Base-by-base conservation (phyloP, 805 yeast genomes). In the Saccharomycopsis guyanensis region DNA sequence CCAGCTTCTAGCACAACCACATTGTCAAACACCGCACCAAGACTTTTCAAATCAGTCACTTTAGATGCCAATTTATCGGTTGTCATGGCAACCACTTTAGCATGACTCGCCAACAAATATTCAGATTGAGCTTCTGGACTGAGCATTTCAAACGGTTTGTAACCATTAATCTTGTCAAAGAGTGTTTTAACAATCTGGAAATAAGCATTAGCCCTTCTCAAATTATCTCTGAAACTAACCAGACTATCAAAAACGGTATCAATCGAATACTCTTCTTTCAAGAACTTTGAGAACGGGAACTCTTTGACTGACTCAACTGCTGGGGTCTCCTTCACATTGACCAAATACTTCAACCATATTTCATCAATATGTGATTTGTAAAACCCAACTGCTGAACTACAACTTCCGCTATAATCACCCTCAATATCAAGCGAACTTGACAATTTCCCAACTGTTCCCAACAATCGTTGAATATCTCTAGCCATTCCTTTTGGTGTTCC, bases 351-450 rank as follows among this genome's bases (percentile, higher is more conserved):
- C 20, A 6, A 24, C 47, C 45, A 40, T 12, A 42, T 13, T 19
- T 29, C n/a, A 6, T 13, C 22, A 3, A 66, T 48, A 41, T 60
- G 53, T 1, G 50, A 47, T 7, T 48, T 40, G 53, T 50, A 65
- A 43, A 69, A 65, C 27, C 53, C 51, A 10, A 49, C 50, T 0
- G 72, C 69, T 4, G 69, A 57, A 29, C 58, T 65, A 25, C 65
- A 59, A 16, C 64, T 58, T 35, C 61, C 62, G 3, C 67, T 69
- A 53, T 62, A 63, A 2, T 59, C 64, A 0, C 70, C 70, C 4
- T 59, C 57, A 15, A 61, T 54, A 2, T 52, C 57, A 40, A 68
- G 40, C 5, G 56, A 46, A 7, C 47, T 46, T 1, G 70, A 65
- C 15, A 68, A 47, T n/a, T 50, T 38, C 32, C 55, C 59, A 22